Base-by-base conservation (phyloP, 140 eudicot genomes). In the Senecio squalidus region DNA sequence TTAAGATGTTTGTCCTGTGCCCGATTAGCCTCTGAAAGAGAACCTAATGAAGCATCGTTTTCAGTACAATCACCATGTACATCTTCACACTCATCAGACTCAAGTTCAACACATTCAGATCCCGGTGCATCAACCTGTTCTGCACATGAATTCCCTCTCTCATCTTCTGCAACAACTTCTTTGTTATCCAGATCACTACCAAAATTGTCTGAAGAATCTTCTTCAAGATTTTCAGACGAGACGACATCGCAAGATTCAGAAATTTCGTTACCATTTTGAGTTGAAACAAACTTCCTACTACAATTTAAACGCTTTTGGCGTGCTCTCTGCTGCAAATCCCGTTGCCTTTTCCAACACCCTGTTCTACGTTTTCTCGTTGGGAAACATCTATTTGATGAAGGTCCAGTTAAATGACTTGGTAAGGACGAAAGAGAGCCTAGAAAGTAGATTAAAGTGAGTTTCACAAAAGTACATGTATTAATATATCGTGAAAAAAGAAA, bases 251-350 rank as follows among this genome's bases (percentile, higher is more conserved):
- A 76, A 6, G 83, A 55, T 55, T 47, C 53, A 55, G 86, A 78
- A 21, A 67, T 70, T 47, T 66, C 82, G 6, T 55, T 57, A 7
- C 78, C 55, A 4, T 64, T 81, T 51, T 46, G 41, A 50, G 55
- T 43, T 38, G 72, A 66, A 66, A 41, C 21, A 60, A 36, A 66
- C 36, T 72, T 84, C 64, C 82, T 78, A 65, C 85, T 74, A 66
- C 69, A 68, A 61, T 81, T 79, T 60, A 84, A 64, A 68, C 92
- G 83, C 62, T 87, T 94, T 75, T 87, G 92, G 31, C 89, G 89
- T 70, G 98, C 93, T 67, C 90, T 74, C 55, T 84, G 83, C 68
- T 82, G 94, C 61, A 84, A 55, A 76, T 73, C 64, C 64, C 77
- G 54, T 23, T 83, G 80, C n/a, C 96, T 55, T 68, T 75, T 89